Base-by-base conservation (phyloP, 257 asterid species). In the Lithospermum erythrorhizon region DNA sequence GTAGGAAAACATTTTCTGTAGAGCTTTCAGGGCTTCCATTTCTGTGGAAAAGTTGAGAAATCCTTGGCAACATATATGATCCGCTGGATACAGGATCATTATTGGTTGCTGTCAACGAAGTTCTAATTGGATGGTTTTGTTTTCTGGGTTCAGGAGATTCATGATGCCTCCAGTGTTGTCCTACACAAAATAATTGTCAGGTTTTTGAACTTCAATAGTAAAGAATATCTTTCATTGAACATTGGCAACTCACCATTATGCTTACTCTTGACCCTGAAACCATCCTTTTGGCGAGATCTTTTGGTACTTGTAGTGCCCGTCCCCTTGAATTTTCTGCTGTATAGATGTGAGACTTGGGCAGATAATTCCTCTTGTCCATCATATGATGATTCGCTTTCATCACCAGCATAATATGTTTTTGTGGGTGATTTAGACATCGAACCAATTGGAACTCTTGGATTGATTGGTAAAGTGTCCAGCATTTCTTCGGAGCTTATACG, bases 351-450 rank as follows among this genome's bases (percentile, higher is more conserved):
- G 61, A 52, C 45, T 49, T 62, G 79, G 63, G 72, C 62, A 29
- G 55, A 55, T 59, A 62, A 24, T 27, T 27, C 32, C 65, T 70
- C 73, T 3, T 55, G 70, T 70, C 77, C 95, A 65, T 89, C 95
- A 41, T 57, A 80, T 54, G 95, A 88, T 62, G 94, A 85, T 68
- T 72, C 82, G 45, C 95, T 84, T 61, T 86, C 94, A 68, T 81
- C 87, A 65, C 77, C 68, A 53, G 65, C 80, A 57, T 84, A 86
- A 71, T 79, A 84, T 62, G 75, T 68, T 64, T 75, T 61, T 52
- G 75, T 68, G 21, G 80, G 81, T 70, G 78, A 72, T 53, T 64
- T 83, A 65, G 73, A 10, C 52, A 61, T 62, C 15, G 22, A 57
- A 53, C 67, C 64, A 70, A 65, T 64, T 68, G 75, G 75, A 27